These are phyloP conservation scores for Coniferiporia weirii DNA, from an alignment of 1,284 basidiomycete genomes.

Conservation along the genomic window DNA sequence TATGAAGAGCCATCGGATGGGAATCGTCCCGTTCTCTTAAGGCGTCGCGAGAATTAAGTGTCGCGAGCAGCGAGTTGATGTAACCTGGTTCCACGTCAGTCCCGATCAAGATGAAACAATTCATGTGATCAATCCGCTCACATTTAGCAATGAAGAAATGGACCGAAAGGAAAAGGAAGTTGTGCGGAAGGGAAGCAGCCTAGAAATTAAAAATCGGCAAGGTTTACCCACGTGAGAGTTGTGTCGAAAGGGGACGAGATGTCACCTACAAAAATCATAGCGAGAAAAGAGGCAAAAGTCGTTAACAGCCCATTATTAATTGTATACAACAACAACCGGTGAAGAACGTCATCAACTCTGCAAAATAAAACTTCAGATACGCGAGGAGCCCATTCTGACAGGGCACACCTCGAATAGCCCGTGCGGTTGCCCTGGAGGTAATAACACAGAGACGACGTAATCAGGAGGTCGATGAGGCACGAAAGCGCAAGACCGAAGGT, in stretches of 20 bases:
- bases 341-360: constrained; percentile 16
- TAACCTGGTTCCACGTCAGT: constrained; percentile 10
- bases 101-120: not conserved
- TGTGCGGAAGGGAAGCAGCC: constrained; percentile 18
- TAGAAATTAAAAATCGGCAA: not conserved
- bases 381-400: not conserved
- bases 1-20: constrained; percentile 18
- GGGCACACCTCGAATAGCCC: constrained; percentile 15
- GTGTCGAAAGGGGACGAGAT: not conserved
- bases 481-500: constrained; percentile 17
- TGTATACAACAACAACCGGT: constrained; percentile 17
- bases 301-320: constrained; percentile 19
- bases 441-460: constrained; percentile 16
- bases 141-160: constrained; percentile 19
- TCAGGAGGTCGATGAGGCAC: constrained; percentile 14
- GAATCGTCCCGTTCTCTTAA: constrained; percentile 12
- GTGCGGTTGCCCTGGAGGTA: constrained; percentile 17
- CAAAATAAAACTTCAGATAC: not conserved
- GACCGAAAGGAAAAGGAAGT: constrained; percentile 17
- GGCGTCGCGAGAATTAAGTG: constrained; percentile 17
- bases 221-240: not conserved
- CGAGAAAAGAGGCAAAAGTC: constrained; percentile 13
- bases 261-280: constrained; percentile 14
- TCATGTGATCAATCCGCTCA: not conserved
- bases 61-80: constrained; percentile 17